Percentiles rank a stretch among this genome's conserved stretches.
Evolutionary conservation across 495 filamentous ascomycete species (phyloP).

Genomic region (Daldinia vernicosa): DNA sequence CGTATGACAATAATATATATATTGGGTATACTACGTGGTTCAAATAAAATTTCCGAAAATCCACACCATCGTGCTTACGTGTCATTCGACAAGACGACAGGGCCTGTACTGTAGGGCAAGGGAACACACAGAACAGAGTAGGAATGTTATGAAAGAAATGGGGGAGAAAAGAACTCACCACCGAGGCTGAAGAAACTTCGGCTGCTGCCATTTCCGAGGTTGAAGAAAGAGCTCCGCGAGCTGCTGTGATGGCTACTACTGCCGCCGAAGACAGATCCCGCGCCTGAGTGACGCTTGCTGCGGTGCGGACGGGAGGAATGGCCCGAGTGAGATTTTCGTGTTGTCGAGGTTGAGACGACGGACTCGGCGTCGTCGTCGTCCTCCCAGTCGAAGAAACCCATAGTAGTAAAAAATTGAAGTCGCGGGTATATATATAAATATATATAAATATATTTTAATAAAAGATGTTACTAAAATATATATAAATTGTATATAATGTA

Average conservation of each 20-base stretch:
- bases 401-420: conserved; percentile 31
- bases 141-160: conserved; percentile 51
- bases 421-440: conserved; percentile 1
- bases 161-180: conserved; percentile 56
- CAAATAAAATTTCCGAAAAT: background rate
- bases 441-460: background rate
- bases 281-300: conserved; percentile 42
- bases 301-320: conserved; percentile 45
- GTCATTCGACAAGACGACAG: conserved; percentile 44
- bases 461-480: conserved; percentile 13
- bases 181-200: conserved; percentile 58
- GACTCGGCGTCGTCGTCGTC: conserved; percentile 55
- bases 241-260: conserved; percentile 44
- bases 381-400: conserved; percentile 58
- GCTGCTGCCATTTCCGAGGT: conserved; percentile 55
- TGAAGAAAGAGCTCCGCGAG: conserved; percentile 63
- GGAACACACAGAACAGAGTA: conserved; percentile 63
- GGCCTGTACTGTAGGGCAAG: conserved; percentile 61
- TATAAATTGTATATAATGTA: background rate
- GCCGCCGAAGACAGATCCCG: conserved; percentile 49
- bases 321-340: conserved; percentile 47
- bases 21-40: background rate
- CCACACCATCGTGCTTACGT: conserved; percentile 1
- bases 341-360: conserved; percentile 51
- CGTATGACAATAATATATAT: background rate